These are phyloP conservation scores for Hericium coralloides DNA, from an alignment of 768 basidiomycete species.

Conservation along the genomic window DNA sequence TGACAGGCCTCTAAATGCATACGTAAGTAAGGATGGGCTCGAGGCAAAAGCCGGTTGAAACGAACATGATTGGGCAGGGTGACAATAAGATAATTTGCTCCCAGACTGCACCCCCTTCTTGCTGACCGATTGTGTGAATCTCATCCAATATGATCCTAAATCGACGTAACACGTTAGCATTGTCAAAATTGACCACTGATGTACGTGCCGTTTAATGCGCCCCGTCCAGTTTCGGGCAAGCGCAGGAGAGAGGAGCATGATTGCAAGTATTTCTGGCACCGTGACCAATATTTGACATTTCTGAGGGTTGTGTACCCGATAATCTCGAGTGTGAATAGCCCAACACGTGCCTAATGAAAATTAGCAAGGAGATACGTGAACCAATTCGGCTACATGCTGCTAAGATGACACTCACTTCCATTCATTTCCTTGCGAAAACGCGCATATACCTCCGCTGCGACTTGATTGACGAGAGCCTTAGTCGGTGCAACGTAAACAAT, in stretches of 20 bases:
- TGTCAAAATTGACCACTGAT: not conserved
- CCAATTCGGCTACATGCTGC: too few species aligned
- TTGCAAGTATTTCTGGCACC: slow-evolving; percentile 62
- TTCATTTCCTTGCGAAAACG: slow-evolving; percentile 50
- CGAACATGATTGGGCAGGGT: slow-evolving; percentile 65
- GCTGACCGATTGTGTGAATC: slow-evolving; percentile 62
- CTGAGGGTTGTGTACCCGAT: slow-evolving; percentile 50
- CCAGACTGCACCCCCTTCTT: slow-evolving; percentile 64
- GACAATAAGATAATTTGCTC: slow-evolving; percentile 66
- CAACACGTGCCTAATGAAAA: slow-evolving; percentile 43
- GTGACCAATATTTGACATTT: slow-evolving; percentile 69
- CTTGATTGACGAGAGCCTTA: slow-evolving; percentile 64
- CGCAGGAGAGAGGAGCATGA: slow-evolving; percentile 60
- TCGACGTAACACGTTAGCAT: not conserved
- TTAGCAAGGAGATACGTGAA: not conserved
- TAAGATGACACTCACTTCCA: slow-evolving; percentile 37
- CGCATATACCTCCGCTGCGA: slow-evolving; percentile 67
- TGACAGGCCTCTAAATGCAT: slow-evolving; percentile 47
- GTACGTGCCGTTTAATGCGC: slow-evolving; percentile 44
- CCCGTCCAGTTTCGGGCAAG: slow-evolving; percentile 55
- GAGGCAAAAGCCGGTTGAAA: slow-evolving; percentile 5
- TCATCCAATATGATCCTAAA: slow-evolving; percentile 60
- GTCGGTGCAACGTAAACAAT: slow-evolving; percentile 70
- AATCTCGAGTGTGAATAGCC: slow-evolving; percentile 61
- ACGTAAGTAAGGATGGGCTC: not conserved